Base-by-base conservation (phyloP, 2,329 filamentous ascomycete species). In the Phialemoniopsis sp. region DNA sequence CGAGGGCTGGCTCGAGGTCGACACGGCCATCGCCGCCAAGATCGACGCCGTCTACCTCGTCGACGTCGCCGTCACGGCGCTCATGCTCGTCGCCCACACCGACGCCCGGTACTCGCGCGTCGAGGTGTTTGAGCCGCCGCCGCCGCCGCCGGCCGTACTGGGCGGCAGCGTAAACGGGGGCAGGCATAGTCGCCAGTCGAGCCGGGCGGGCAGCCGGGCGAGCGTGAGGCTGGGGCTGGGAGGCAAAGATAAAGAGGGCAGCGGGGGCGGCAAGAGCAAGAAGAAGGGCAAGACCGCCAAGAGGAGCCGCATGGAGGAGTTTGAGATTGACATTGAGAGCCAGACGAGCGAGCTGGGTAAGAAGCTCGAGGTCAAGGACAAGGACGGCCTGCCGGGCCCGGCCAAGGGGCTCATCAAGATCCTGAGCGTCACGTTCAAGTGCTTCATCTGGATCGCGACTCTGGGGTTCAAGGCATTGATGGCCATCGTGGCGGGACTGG, bases 321-420 rank as follows among this genome's bases (percentile, higher is more conserved):
- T 82, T 41, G 80, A 78, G 55, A 60, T 82, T 29, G 80, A 84
- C 47, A 56, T 84, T 5, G 80, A 82, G 59, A 83, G 78, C 53
- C 80, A 83, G 57, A 63, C 66, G 7, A 69, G 66, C 38, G 73
- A 68, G 46, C 50, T 68, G 13, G 58, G 59, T 37, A 62, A 72
- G 51, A 58, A 69, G 51, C 53, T 63, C 46, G 55, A 63, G 31
- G 51, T 57, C 38, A 64, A 63, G 47, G 58, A 63, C 28, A 59
- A 66, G 34, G 68, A 76, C 19, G 70, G 73, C 53, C 49, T 76
- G 49, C 76, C 74, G 1, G 71, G 70, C 45, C 53, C 67, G 39
- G 57, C 70, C 44, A 67, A 72, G 39, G 68, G 65, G 7, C 54
- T 70, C 38, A 64, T 75, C 52, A 75, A 75, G 47, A 47, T 79